A percentile compares a stretch with the other conserved stretches of the same genome.
These are phyloP conservation scores for Diaporthe australafricana DNA, from an alignment of 2,329 filamentous ascomycete species.

Conservation along the genomic window DNA sequence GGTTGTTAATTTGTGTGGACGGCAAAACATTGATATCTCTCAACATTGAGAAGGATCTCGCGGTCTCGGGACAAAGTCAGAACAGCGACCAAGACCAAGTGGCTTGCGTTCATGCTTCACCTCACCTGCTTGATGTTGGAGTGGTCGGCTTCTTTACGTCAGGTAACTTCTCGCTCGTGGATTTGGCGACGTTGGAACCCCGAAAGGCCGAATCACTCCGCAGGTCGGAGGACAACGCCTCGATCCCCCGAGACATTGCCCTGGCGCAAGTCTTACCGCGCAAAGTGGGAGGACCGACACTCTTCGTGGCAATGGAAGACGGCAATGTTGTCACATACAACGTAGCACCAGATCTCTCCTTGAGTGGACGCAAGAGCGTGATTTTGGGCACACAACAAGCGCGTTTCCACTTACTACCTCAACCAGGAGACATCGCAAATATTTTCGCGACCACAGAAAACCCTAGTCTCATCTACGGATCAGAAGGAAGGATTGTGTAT, in stretches of 20 bases:
- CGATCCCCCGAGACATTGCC: conserved; percentile 84
- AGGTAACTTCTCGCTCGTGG: conserved; percentile 81
- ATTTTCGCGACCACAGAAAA: conserved; percentile 96
- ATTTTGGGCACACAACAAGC: conserved; percentile 89
- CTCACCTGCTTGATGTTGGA: conserved; percentile 72
- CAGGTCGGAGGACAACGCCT: conserved; percentile 72
- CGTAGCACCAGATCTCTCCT: conserved; percentile 70
- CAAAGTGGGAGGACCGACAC: conserved; percentile 69
- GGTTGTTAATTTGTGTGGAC: conserved; percentile 79
- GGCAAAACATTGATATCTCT: conserved; percentile 80
- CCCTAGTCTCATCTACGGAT: conserved; percentile 91
- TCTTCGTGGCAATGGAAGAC: conserved; percentile 93
- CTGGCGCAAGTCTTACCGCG: conserved; percentile 82
- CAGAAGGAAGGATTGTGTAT: conserved; percentile 88
- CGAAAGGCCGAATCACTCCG: conserved; percentile 74
- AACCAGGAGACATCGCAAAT: conserved; percentile 75
- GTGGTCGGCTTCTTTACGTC: conserved; percentile 90
- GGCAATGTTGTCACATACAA: conserved; percentile 89
- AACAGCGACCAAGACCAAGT: conserved; percentile 79
- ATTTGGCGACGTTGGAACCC: conserved; percentile 73
- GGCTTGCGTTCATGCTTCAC: conserved; percentile 83
- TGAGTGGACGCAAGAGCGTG: conserved; percentile 83
- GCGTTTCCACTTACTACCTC: conserved; percentile 81
- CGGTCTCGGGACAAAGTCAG: conserved; percentile 67
- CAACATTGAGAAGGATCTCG: conserved; percentile 68